phyloP scores from a whole-genome alignment of 208 protist species.

The Herpetomonas samuelpessoai region DNA sequence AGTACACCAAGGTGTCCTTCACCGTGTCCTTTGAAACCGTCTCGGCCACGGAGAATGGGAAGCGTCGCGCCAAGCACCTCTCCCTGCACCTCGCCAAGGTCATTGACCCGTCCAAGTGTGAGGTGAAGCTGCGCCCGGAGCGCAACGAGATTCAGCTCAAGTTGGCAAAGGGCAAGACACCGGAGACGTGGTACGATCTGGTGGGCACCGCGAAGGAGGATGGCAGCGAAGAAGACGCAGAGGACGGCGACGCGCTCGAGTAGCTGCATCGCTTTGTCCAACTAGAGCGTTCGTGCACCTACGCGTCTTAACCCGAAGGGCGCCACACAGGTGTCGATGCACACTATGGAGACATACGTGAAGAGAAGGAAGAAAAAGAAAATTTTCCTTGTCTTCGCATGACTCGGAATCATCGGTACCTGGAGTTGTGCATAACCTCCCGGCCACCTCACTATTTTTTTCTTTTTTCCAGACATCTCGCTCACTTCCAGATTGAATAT shows the following conservation, averaged over 20 bases:
- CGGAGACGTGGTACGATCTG: slow-evolving; percentile 60
- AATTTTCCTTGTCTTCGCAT: too few species aligned
- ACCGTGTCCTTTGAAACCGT: slow-evolving; percentile 29
- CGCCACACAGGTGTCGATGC: too few species aligned
- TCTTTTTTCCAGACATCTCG: too few species aligned
- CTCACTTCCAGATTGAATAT: too few species aligned
- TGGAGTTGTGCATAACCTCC: too few species aligned
- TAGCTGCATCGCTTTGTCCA: neutral
- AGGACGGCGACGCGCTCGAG: slow-evolving; percentile 2
- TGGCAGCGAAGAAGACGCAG: slow-evolving; percentile 11
- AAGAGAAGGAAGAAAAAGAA: too few species aligned
- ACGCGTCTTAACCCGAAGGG: too few species aligned
- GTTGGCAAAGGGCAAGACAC: slow-evolving; percentile 41
- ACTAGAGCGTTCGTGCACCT: neutral
- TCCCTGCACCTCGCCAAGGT: slow-evolving; percentile 37
- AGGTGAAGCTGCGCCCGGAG: slow-evolving; percentile 33
- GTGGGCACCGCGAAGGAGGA: slow-evolving; percentile 33
- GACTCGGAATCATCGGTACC: too few species aligned
- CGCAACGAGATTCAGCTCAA: slow-evolving; percentile 55
- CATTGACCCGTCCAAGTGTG: slow-evolving; percentile 49
- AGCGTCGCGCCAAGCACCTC: slow-evolving; percentile 32
- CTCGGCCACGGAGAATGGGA: slow-evolving; percentile 15
- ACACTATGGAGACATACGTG: too few species aligned
- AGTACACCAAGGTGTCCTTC: slow-evolving; percentile 31
- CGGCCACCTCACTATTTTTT: too few species aligned